Conservation (phyloP, 2,329 filamentous ascomycete species). For the Ophiostoma tasmaniense region DNA sequence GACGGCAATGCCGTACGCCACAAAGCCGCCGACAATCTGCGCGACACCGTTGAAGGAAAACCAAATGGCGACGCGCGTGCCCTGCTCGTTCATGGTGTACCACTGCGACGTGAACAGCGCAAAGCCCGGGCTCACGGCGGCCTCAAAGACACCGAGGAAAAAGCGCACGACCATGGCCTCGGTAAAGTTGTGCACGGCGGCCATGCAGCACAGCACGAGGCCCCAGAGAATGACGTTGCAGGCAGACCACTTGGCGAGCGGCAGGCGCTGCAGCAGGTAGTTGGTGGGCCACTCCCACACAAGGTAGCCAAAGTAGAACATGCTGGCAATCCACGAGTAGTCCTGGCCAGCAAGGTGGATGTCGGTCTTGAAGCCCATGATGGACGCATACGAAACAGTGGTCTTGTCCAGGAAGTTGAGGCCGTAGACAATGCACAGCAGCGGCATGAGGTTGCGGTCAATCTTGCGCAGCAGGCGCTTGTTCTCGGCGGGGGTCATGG, state of each 20-base stretch:
- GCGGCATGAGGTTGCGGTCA: slow-evolving; percentile 38
- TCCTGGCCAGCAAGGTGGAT: slow-evolving; percentile 35
- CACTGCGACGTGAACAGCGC: slow-evolving; percentile 60
- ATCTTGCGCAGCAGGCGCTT: slow-evolving; percentile 37
- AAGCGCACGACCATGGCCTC: slow-evolving; percentile 58
- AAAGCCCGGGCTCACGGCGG: slow-evolving; percentile 61
- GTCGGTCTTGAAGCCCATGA: slow-evolving; percentile 45
- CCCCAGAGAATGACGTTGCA: slow-evolving; percentile 59
- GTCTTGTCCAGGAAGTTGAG: slow-evolving; percentile 47
- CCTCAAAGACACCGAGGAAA: slow-evolving; percentile 60
- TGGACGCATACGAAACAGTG: slow-evolving; percentile 39
- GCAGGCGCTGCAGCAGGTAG: slow-evolving; percentile 53
- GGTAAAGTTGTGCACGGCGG: slow-evolving; percentile 50
- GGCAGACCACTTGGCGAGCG: slow-evolving; percentile 58
- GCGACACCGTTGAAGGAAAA: slow-evolving; percentile 47
- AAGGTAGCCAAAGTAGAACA: slow-evolving; percentile 41
- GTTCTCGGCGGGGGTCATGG: slow-evolving; percentile 33
- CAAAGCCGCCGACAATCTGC: slow-evolving; percentile 33
- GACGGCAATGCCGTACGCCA: slow-evolving; percentile 37
- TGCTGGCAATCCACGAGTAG: slow-evolving; percentile 43
- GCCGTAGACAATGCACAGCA: slow-evolving; percentile 50
- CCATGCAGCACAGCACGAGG: slow-evolving; percentile 48
- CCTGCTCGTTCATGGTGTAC: slow-evolving; percentile 65
- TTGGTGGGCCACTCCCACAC: slow-evolving; percentile 60
- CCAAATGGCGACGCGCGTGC: slow-evolving; percentile 55